Conservation (phyloP, 768 basidiomycete genomes). For the Phlebiopsis gigantea region DNA sequence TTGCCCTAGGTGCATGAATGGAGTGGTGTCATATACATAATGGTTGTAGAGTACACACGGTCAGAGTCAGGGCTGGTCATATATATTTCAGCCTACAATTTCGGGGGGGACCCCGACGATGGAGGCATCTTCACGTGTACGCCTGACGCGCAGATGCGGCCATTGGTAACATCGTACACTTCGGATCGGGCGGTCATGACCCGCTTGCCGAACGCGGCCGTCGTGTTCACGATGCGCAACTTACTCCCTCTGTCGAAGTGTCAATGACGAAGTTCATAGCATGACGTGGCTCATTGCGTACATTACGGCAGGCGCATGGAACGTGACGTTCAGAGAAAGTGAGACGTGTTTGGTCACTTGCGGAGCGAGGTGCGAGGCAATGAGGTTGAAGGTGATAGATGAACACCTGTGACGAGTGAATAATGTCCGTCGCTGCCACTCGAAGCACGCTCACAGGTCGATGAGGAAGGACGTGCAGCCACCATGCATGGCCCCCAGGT, state of each 20-base stretch:
- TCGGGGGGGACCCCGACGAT: slow-evolving; percentile 11
- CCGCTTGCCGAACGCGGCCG: not conserved
- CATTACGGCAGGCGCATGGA: slow-evolving; percentile 2
- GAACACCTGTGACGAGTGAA: not conserved
- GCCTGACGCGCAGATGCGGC: slow-evolving; percentile 17
- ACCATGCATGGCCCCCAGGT: slow-evolving; percentile 18
- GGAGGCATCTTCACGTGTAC: slow-evolving; percentile 19
- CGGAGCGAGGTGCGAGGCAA: not conserved
- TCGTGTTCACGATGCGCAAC: slow-evolving; percentile 2
- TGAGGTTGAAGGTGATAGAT: not conserved
- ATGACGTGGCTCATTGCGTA: not conserved
- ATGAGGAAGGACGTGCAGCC: slow-evolving; percentile 22
- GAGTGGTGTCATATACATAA: not conserved
- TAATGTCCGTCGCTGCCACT: not conserved
- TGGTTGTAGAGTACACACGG: not conserved
- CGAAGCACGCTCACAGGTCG: slow-evolving; percentile 15
- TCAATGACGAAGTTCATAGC: not conserved
- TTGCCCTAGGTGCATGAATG: slow-evolving; percentile 1
- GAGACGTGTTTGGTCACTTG: not conserved
- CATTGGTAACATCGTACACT: slow-evolving; percentile 2
- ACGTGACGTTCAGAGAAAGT: slow-evolving; percentile 1
- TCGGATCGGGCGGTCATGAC: slow-evolving; percentile 4
- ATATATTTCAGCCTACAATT: slow-evolving; percentile 3
- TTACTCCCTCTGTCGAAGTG: not conserved
- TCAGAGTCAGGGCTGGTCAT: not conserved